A percentile compares a stretch with the other conserved stretches of the same genome.
Conservation (phyloP, 2,329 filamentous ascomycete species). For the Xylariaceae sp. region DNA sequence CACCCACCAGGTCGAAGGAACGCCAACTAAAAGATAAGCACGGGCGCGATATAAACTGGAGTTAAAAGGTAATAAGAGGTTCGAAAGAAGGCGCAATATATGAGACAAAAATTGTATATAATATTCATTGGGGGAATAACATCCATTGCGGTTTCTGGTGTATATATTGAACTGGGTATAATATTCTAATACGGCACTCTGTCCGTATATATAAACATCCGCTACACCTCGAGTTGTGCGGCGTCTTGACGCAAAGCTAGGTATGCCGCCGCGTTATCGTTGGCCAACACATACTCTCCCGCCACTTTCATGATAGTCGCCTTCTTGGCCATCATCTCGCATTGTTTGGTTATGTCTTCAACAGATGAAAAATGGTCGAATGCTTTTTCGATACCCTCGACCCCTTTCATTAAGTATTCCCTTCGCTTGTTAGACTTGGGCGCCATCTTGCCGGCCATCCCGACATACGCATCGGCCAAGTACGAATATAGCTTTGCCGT, state of each 20-base stretch:
- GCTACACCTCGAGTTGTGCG: constrained; percentile 21
- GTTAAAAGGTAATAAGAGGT: constrained; percentile 21
- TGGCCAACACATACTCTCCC: constrained; percentile 58
- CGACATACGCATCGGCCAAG: constrained; percentile 74
- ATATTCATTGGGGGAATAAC: background rate
- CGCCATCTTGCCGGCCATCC: constrained; percentile 56
- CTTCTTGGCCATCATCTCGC: constrained; percentile 78
- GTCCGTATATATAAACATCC: too few relatives aligned
- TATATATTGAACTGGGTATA: constrained; percentile 6
- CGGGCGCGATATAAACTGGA: constrained; percentile 40
- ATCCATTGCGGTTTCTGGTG: constrained; percentile 1
- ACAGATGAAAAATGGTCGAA: constrained; percentile 60
- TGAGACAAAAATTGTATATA: constrained; percentile 6
- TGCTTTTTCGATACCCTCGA: constrained; percentile 57
- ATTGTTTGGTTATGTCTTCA: constrained; percentile 64
- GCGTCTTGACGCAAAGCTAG: constrained; percentile 48
- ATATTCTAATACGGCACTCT: constrained; percentile 4
- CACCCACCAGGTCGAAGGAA: constrained; percentile 15
- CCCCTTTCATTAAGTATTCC: constrained; percentile 53
- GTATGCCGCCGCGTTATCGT: constrained; percentile 63
- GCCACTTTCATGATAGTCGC: constrained; percentile 67
- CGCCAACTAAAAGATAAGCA: constrained; percentile 38
- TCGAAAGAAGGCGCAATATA: background rate
- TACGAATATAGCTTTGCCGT: constrained; percentile 62
- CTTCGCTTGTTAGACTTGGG: constrained; percentile 41